Percentiles rank a stretch among this genome's conserved stretches.
These are phyloP conservation scores for Solanum pinnatisectum DNA, from an alignment of 257 asterid species.

Conservation along the genomic window DNA sequence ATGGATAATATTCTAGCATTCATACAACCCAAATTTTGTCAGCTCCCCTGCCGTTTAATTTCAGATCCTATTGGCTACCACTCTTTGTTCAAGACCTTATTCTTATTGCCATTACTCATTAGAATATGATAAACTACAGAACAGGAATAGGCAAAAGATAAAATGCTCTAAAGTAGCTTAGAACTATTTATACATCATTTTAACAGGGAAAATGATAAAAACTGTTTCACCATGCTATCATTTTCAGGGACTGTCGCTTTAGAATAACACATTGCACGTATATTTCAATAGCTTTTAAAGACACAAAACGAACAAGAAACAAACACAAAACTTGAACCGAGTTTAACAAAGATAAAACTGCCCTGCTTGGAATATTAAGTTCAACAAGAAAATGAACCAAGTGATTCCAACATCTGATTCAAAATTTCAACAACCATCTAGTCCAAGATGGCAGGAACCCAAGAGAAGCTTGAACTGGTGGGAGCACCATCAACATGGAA, in stretches of 20 bases:
- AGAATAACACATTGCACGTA: not conserved
- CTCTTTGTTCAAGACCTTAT: not conserved
- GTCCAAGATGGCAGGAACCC: not conserved
- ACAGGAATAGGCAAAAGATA: not conserved
- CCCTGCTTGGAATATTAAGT: not conserved
- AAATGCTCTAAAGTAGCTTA: not conserved
- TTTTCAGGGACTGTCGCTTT: not conserved
- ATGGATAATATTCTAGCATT: not conserved
- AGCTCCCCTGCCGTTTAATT: not conserved
- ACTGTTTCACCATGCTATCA: not conserved
- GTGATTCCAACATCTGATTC: not conserved
- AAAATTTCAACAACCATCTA: not conserved
- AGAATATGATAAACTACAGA: not conserved
- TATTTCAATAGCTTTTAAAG: not conserved
- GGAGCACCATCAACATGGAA: slow-evolving; percentile 19
- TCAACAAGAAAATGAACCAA: not conserved
- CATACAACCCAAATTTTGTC: not conserved
- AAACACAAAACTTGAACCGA: not conserved
- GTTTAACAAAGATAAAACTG: not conserved
- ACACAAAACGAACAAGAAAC: not conserved
- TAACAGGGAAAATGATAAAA: not conserved
- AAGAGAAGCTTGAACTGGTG: slow-evolving; percentile 25
- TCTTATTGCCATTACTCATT: not conserved
- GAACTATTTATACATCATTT: not conserved
- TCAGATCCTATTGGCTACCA: not conserved